A percentile compares a stretch with the other conserved stretches of the same genome.
phyloP scores from a whole-genome alignment of 1,139 yeast species.

The Protomyces inouyei region DNA sequence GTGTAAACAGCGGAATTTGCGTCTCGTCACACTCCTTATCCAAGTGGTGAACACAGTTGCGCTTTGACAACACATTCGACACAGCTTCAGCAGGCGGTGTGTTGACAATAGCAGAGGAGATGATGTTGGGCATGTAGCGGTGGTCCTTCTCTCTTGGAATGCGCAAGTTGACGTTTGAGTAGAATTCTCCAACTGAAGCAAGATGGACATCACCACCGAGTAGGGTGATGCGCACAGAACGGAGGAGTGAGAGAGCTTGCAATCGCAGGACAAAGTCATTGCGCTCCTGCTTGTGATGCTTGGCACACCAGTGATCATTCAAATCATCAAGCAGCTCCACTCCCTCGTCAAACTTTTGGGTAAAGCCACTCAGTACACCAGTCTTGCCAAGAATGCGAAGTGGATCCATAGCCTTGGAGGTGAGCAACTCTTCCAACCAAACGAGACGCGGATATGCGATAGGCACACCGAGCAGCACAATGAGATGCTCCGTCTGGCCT shows the following conservation, averaged over 20 bases:
- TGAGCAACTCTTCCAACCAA: slow-evolving; percentile 25
- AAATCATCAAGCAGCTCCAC: slow-evolving; percentile 55
- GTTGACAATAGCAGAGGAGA: slow-evolving; percentile 84
- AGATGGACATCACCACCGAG: slow-evolving; percentile 92
- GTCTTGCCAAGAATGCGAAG: slow-evolving; percentile 24
- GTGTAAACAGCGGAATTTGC: slow-evolving; percentile 10
- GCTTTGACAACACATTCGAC: slow-evolving; percentile 46
- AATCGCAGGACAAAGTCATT: slow-evolving; percentile 56
- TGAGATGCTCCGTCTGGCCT: slow-evolving; percentile 61
- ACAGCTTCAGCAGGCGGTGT: slow-evolving; percentile 91
- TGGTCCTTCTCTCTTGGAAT: slow-evolving; percentile 15
- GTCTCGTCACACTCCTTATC: slow-evolving; percentile 26
- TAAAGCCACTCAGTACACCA: slow-evolving; percentile 17
- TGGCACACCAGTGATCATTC: slow-evolving; percentile 59
- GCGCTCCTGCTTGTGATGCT: slow-evolving; percentile 73
- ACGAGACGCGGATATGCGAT: slow-evolving; percentile 73
- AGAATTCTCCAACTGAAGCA: slow-evolving; percentile 75
- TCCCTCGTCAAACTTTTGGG: slow-evolving; percentile 23
- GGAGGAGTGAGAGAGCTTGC: slow-evolving; percentile 57
- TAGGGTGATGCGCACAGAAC: slow-evolving; percentile 71
- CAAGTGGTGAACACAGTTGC: slow-evolving; percentile 26
- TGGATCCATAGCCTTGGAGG: slow-evolving; percentile 26
- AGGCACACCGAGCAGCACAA: slow-evolving; percentile 88
- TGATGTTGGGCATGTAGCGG: slow-evolving; percentile 47
- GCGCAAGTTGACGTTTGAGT: slow-evolving; percentile 33